Conservation (phyloP, 1,284 basidiomycete species). For the Mycena citricolor region DNA sequence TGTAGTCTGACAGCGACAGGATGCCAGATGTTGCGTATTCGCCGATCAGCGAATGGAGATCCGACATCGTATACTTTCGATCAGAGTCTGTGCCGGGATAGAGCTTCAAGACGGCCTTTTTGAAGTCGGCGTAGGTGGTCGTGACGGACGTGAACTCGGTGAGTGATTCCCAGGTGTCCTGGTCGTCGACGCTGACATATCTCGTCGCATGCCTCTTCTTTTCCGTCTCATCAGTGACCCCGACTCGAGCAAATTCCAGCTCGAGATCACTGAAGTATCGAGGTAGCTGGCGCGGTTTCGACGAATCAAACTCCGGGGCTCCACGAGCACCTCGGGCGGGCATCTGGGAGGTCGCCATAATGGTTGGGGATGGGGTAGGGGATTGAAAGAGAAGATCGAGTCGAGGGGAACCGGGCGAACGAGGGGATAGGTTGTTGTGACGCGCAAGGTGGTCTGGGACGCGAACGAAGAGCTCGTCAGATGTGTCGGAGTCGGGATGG, state of each 20-base stretch:
- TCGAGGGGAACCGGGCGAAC: neutral
- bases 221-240: slow-evolving; percentile 7
- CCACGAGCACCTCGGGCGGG: slow-evolving; percentile 17
- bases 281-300: slow-evolving; percentile 14
- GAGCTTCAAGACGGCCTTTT: slow-evolving; percentile 14
- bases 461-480: slow-evolving; percentile 8
- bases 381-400: neutral
- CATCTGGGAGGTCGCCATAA: slow-evolving; percentile 9
- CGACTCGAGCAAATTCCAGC: slow-evolving; percentile 3
- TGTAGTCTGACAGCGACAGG: slow-evolving; percentile 9
- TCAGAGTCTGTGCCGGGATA: slow-evolving; percentile 19
- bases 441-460: slow-evolving; percentile 7
- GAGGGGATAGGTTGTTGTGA: slow-evolving; percentile 9
- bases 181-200: slow-evolving; percentile 15
- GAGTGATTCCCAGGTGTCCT: slow-evolving; percentile 16
- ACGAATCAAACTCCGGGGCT: slow-evolving; percentile 17
- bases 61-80: slow-evolving; percentile 7
- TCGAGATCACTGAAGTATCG: slow-evolving; percentile 19
- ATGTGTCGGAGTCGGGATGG: neutral
- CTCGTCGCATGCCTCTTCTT: slow-evolving; percentile 17
- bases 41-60: slow-evolving; percentile 16
- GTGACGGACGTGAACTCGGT: neutral
- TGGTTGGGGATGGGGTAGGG: slow-evolving; percentile 1
- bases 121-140: slow-evolving; percentile 9
- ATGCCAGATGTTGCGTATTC: slow-evolving; percentile 11